Base-by-base conservation (phyloP, 805 yeast species). In the Pichia thaimueangensis region DNA sequence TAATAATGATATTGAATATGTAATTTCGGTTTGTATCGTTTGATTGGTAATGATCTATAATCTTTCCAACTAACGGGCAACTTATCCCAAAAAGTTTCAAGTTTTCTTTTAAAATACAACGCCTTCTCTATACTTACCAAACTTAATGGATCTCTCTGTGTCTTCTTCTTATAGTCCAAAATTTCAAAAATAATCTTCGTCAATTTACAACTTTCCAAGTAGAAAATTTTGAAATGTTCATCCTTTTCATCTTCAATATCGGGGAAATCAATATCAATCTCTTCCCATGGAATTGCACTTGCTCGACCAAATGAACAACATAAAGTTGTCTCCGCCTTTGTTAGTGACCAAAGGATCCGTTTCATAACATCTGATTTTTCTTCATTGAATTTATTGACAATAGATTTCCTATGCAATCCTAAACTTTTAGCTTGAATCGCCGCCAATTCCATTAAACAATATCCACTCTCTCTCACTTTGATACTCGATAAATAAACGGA, bases 221-320 rank as follows among this genome's bases (percentile, higher is more conserved):
- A 65, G 47, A 58, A 69, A 9, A 53, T 52, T 39, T 52, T 58
- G 44, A 53, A 60, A 9, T 58, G 51, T 16, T 55, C 62, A 44
- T 64, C 67, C 8, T 49, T 50, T 9, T 55, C 54, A 35, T 62
- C 62, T 5, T 47, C 41, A 35, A 58, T 48, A 9, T 40, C 37
- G 1, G 75, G 74, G 30, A 65, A 59, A 15, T 60, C 69, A 34
- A 70, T 57, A 47, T 67, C 72, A 34, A 70, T 67, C 30, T 70
- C 75, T 39, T 67, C 68, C 55, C 69, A 66, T 15, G 63, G 65
- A 37, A 71, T 59, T n/a, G 66, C 65, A 42, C 70, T 60, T 5
- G 72, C 68, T 31, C 76, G 55, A 13, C 76, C 77, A 54, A 71
- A 67, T 7, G 69, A 66, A 30, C 70, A 60, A 47, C 73, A 65